Percentiles rank a stretch among this genome's conserved stretches.
phyloP scores from a whole-genome alignment of 2,329 filamentous ascomycete genomes.

The Colletotrichum simmondsii region DNA sequence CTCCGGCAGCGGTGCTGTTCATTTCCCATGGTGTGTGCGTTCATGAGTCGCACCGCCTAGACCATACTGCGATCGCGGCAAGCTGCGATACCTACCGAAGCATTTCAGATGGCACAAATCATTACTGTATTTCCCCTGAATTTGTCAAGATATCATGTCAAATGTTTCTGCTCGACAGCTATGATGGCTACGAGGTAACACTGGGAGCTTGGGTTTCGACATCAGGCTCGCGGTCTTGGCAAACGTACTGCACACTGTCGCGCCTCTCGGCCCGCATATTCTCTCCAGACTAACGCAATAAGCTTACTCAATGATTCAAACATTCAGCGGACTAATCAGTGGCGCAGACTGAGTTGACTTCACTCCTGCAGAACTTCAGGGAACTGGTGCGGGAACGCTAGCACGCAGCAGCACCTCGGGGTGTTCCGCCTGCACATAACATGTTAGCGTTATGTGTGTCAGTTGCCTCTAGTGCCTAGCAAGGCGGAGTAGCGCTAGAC shows the following conservation, averaged over 20 bases:
- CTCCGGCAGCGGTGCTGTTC: not conserved
- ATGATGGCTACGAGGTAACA: not conserved
- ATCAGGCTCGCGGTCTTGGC: not conserved
- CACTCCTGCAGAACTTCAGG: constrained; percentile 11
- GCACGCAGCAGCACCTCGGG: constrained; percentile 3
- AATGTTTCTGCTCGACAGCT: not conserved
- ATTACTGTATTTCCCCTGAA: not conserved
- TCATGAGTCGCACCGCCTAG: not conserved
- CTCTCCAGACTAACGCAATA: not conserved
- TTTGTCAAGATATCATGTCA: not conserved
- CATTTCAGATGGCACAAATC: constrained; percentile 20
- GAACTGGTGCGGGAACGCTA: constrained; percentile 10
- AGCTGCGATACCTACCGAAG: not conserved
- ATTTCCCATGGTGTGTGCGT: not conserved
- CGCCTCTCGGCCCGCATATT: not conserved
- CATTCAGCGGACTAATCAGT: not conserved
- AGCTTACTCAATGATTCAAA: not conserved
- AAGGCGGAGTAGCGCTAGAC: not conserved
- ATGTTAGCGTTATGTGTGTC: not conserved
- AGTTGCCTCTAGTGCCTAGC: not conserved
- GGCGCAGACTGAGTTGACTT: constrained; percentile 12
- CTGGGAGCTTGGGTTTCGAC: not conserved
- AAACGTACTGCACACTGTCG: not conserved
- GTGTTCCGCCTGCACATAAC: constrained; percentile 20
- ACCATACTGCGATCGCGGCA: not conserved